phyloP scores from a whole-genome alignment of 208 protist genomes.

The Strigomonas culicis region DNA sequence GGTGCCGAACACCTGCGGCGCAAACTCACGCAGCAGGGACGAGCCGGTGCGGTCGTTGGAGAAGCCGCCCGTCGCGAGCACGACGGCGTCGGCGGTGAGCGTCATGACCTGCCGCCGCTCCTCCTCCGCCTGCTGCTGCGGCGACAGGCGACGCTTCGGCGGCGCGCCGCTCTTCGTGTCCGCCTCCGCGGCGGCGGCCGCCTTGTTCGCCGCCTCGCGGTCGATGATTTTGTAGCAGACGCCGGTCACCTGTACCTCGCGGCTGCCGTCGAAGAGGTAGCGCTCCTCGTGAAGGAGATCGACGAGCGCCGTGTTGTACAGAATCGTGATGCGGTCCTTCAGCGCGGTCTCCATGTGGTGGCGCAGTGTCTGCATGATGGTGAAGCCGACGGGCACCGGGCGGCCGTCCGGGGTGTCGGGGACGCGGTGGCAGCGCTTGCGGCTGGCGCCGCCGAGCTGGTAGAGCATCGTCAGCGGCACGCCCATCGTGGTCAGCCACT shows the following conservation, averaged over 20 bases:
- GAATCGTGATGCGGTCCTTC: conserved; percentile 39
- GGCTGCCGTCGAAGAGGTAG: conserved; percentile 30
- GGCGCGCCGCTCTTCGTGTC: too few species aligned
- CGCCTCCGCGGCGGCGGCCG: too few species aligned
- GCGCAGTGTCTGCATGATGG: conserved; percentile 86
- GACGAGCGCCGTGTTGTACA: too few species aligned
- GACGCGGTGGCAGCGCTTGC: conserved; percentile 83
- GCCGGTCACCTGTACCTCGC: conserved; percentile 38
- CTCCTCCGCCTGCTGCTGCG: too few species aligned
- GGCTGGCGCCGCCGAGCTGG: conserved; percentile 90
- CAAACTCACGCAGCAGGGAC: conserved; percentile 80
- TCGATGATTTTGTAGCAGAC: conserved; percentile 17
- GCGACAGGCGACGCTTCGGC: too few species aligned
- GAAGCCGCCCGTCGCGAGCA: conserved; percentile 91
- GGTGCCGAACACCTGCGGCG: conserved; percentile 58
- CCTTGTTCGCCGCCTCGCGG: too few species aligned
- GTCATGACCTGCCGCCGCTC: conserved; percentile 29
- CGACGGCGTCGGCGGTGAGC: conserved; percentile 35
- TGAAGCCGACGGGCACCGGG: conserved; percentile 84
- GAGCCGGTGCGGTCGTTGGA: conserved; percentile 41
- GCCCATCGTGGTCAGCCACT: conserved; percentile 76
- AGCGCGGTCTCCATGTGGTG: conserved; percentile 79
- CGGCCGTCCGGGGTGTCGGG: conserved; percentile 66
- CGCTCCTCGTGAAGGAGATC: conserved; percentile 22
- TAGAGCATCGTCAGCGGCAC: conserved; percentile 80